Conservation (phyloP, 352 stramenopile genomes). For the Hyaloperonospora arabidopsidis region DNA sequence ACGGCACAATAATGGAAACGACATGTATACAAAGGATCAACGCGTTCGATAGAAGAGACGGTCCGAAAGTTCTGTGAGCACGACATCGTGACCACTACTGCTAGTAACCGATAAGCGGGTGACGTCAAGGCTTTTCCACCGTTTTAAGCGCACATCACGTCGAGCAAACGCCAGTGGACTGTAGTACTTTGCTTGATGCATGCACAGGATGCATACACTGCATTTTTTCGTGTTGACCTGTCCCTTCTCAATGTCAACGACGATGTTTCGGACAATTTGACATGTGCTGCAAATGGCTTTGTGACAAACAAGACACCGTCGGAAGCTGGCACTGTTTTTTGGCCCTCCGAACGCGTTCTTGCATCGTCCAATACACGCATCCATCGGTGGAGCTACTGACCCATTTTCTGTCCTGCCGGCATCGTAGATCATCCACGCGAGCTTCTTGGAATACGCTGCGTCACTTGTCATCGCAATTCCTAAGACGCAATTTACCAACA, state of each 20-base stretch:
- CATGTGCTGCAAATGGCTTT: constrained; percentile 28
- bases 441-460: constrained; percentile 31
- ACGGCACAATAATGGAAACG: too few species aligned
- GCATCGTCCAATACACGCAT: constrained; percentile 25
- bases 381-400: constrained; percentile 6
- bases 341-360: constrained; percentile 21
- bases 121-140: constrained; percentile 16
- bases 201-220: constrained; percentile 30
- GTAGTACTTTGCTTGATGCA: constrained; percentile 24
- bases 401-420: constrained; percentile 4
- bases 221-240: constrained; percentile 25
- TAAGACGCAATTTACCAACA: constrained; percentile 30
- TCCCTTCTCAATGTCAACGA: constrained; percentile 21
- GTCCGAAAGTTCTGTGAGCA: too few species aligned
- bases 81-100: neutral
- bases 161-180: constrained; percentile 21
- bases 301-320: constrained; percentile 27
- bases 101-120: constrained; percentile 17
- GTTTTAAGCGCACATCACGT: constrained; percentile 20
- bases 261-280: constrained; percentile 27
- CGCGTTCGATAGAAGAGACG: too few species aligned
- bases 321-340: constrained; percentile 18
- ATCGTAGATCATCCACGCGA: constrained; percentile 45
- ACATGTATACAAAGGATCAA: too few species aligned
- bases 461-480: constrained; percentile 33